Evolutionary conservation across 352 stramenopile genomes (phyloP).

Genomic region (Phytopythium kandeliae): DNA sequence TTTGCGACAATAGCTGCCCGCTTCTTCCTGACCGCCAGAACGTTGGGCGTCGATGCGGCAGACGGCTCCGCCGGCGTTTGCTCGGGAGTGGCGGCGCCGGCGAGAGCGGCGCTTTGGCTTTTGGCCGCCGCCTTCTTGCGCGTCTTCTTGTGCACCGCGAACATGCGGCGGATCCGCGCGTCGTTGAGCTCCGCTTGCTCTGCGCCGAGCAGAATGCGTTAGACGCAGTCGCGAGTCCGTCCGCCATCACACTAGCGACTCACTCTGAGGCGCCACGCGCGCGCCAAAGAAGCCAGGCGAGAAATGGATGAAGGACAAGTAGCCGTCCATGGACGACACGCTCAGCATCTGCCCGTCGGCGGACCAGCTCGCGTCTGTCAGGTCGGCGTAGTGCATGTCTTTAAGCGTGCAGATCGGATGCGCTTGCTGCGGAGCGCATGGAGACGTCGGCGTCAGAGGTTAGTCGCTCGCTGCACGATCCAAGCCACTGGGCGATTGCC

Average conservation of each 20-base stretch:
- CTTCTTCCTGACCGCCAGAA: constrained; percentile 18
- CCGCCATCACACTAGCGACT: neutral
- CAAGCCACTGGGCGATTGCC: too few relatives aligned
- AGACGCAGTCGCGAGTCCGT: neutral
- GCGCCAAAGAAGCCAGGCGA: constrained; percentile 78
- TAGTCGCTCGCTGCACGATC: neutral
- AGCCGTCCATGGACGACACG: constrained; percentile 94
- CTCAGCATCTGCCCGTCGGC: constrained; percentile 87
- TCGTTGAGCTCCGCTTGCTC: constrained; percentile 43
- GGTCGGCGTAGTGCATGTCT: constrained; percentile 92
- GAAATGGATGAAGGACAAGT: constrained; percentile 93
- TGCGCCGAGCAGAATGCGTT: constrained; percentile 8
- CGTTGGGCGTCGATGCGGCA: constrained; percentile 1
- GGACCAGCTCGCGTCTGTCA: constrained; percentile 94
- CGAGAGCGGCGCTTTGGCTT: constrained; percentile 2
- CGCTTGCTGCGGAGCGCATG: constrained; percentile 29
- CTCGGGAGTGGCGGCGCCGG: constrained; percentile 4
- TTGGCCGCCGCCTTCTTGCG: constrained; percentile 46
- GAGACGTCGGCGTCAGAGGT: constrained; percentile 8
- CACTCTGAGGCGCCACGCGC: constrained; percentile 15
- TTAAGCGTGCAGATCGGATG: constrained; percentile 87
- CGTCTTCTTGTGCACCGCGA: constrained; percentile 46
- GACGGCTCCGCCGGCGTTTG: constrained; percentile 14
- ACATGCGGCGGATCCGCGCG: constrained; percentile 49
- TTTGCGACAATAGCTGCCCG: constrained; percentile 11